Conservation (phyloP, 441 rosid genomes). For the Gossypium schwendimanii region DNA sequence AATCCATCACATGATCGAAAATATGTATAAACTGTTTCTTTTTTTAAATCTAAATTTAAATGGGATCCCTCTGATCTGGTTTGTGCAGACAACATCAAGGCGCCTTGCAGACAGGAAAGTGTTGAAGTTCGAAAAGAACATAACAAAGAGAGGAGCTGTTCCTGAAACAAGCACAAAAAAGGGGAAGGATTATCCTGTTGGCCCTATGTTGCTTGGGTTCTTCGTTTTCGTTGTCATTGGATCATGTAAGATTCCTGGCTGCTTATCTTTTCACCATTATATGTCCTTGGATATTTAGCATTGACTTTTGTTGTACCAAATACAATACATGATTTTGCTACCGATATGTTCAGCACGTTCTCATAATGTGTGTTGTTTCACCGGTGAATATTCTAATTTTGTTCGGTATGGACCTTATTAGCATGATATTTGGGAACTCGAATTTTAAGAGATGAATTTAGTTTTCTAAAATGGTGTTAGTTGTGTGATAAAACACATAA, state of each 20-base stretch:
- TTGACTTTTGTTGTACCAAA: background rate
- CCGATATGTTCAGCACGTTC: background rate
- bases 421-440: background rate
- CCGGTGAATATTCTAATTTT: background rate
- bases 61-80: background rate
- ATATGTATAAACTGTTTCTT: background rate
- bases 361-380: background rate
- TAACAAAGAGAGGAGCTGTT: conserved; percentile 65
- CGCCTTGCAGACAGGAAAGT: conserved; percentile 74
- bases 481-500: background rate
- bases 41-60: background rate
- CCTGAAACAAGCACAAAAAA: conserved; percentile 70
- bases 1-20: background rate
- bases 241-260: conserved; percentile 50
- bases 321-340: background rate
- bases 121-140: conserved; percentile 74
- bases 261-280: background rate
- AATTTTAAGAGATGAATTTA: too few species aligned
- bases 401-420: background rate
- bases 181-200: conserved; percentile 80
- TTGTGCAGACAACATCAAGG: conserved; percentile 71
- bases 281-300: background rate
- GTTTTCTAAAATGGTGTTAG: background rate
- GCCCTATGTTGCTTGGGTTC: conserved; percentile 80
- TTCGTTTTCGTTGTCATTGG: conserved; percentile 85